phyloP scores from a whole-genome alignment of 2,329 filamentous ascomycete genomes.

The Tolypocladium endophyticum region DNA sequence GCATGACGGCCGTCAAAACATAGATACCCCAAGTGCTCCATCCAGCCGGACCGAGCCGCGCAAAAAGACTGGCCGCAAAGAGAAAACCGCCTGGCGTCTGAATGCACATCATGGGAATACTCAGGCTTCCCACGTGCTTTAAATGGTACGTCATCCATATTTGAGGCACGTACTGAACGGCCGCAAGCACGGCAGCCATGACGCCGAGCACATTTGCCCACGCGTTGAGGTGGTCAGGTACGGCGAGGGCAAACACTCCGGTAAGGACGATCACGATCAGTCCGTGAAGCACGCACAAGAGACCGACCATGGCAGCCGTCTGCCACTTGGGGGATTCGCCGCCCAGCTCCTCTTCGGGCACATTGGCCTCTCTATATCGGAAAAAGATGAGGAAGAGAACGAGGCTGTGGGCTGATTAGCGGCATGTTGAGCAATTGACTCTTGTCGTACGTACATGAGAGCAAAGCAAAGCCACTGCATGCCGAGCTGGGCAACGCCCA shows the following conservation, averaged over 20 bases:
- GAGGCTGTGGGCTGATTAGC: constrained; percentile 46
- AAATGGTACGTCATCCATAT: constrained; percentile 84
- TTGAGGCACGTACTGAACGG: constrained; percentile 88
- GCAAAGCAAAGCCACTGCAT: constrained; percentile 88
- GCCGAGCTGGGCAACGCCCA: constrained; percentile 86
- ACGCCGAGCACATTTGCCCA: constrained; percentile 86
- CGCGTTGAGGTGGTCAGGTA: constrained; percentile 52
- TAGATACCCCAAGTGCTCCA: constrained; percentile 97
- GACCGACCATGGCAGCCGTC: constrained; percentile 67
- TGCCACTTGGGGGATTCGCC: constrained; percentile 57
- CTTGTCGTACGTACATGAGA: constrained; percentile 58
- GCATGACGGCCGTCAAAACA: constrained; percentile 73
- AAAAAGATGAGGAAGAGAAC: constrained; percentile 94
- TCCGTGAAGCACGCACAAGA: constrained; percentile 63
- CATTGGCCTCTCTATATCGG: constrained; percentile 48
- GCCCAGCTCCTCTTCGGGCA: constrained; percentile 36
- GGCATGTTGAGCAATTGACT: not conserved
- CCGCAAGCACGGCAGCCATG: constrained; percentile 66
- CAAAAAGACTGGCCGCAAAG: constrained; percentile 76
- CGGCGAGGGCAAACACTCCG: constrained; percentile 52
- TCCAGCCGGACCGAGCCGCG: constrained; percentile 65
- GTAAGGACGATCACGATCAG: constrained; percentile 61
- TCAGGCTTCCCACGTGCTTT: constrained; percentile 80
- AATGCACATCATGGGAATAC: constrained; percentile 96
- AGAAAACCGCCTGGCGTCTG: constrained; percentile 89